Base-by-base conservation (phyloP, 2,329 filamentous ascomycete species). In the Cytospora chrysosperma region DNA sequence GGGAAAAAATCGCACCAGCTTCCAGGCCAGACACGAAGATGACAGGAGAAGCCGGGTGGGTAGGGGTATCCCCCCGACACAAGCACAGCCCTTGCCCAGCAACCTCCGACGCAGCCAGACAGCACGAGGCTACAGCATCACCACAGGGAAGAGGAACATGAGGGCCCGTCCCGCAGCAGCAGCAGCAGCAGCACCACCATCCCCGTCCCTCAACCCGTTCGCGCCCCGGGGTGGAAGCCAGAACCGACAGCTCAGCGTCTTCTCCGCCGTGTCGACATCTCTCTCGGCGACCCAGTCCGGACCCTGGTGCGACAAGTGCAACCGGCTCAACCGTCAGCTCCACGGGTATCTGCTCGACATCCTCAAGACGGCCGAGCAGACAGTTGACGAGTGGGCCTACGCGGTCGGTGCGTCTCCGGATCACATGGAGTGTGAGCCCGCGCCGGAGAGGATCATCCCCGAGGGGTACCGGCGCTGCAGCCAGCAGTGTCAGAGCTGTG, bases 361-460 rank as follows among this genome's bases (percentile, higher is more conserved):
- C 32, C 56, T 60, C 1, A 57, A 57, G 30, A 15, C 15, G 4
- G 60, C 52, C 13, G 47, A 50, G 60, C 34, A 60, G 28, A 59
- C 62, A 21, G 27, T 69, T 15, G 66, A 65, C 53, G 59, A 59
- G 49, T 69, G 68, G 68, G 68, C 67, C 7, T 61, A 64, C 24
- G 67, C 63, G 15, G 65, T 68, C 7, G 67, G 67, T 19, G 66
- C 64, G 6, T 64, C 64, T 10, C 61, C 68, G 9, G 70, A 71
- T 34, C 65, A 67, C 17, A 72, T 72, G 70, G 69, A 71, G 37
- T 72, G 70, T 62, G 69, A 70, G 56, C 70, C 67, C 2, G 70
- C 71, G 53, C 65, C 67, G 17, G 64, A 64, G 61, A 63, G 66
- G 19, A 51, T 66, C 56, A 67, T 68, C 52, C 67, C 53, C 9